Conservation (phyloP, 306 rosid genomes). For the Biancaea sappan region DNA sequence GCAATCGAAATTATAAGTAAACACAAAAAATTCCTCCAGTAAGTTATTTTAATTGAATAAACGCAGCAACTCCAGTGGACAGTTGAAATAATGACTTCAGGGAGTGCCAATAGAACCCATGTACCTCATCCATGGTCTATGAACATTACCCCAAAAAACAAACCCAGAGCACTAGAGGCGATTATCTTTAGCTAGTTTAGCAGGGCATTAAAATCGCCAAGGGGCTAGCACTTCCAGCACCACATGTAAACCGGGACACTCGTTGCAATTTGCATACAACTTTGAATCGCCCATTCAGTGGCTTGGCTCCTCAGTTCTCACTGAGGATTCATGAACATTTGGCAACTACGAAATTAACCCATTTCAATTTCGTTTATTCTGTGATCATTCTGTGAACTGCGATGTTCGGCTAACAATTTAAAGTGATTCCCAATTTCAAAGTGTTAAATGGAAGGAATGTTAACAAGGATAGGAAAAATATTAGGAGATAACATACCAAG, state of each 20-base stretch:
- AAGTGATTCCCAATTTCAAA: neutral
- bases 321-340: neutral
- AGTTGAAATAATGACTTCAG: neutral
- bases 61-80: neutral
- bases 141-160: neutral
- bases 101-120: neutral
- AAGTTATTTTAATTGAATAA: neutral
- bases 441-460: neutral
- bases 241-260: too few relatives aligned
- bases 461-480: neutral
- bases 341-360: neutral
- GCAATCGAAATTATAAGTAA: neutral
- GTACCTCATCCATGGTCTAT: neutral
- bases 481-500: constrained; percentile 44
- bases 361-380: neutral
- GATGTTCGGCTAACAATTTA: neutral
- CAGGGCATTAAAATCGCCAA: neutral
- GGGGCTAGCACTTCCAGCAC: too few relatives aligned
- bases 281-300: neutral
- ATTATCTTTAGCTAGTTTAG: neutral
- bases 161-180: neutral
- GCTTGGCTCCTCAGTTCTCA: neutral
- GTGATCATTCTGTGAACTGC: neutral
- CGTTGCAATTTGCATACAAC: neutral
- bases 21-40: neutral